phyloP scores from a whole-genome alignment of 805 yeast genomes.

The Zygosaccharomyces siamensis region DNA sequence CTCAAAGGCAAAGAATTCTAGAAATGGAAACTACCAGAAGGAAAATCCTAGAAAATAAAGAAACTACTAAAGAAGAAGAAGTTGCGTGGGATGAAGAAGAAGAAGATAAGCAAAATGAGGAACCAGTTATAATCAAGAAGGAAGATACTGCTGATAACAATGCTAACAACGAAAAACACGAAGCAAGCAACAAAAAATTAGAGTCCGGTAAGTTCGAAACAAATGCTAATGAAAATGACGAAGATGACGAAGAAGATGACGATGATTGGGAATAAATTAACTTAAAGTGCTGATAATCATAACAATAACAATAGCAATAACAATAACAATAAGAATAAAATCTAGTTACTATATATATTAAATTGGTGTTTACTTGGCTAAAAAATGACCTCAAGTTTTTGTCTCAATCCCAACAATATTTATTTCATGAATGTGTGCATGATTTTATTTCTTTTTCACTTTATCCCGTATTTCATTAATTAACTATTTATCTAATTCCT shows the following conservation, averaged over 20 bases:
- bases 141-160: slow-evolving; percentile 14
- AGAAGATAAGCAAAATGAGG: slow-evolving; percentile 25
- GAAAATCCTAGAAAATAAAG: slow-evolving; percentile 46
- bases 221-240: slow-evolving; percentile 25
- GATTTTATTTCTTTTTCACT: background rate
- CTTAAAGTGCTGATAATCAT: background rate
- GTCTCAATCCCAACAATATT: background rate
- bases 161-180: background rate
- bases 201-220: slow-evolving; percentile 7
- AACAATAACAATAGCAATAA: background rate
- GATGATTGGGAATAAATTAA: slow-evolving; percentile 55
- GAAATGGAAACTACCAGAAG: slow-evolving; percentile 64
- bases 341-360: background rate
- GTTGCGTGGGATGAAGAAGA: slow-evolving; percentile 38
- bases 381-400: background rate
- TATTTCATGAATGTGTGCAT: slow-evolving; percentile 1
- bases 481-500: background rate
- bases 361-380: slow-evolving; percentile 2
- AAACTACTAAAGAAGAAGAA: slow-evolving; percentile 30
- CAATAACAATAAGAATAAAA: no score
- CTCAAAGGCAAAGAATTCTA: slow-evolving; percentile 47
- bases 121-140: slow-evolving; percentile 14
- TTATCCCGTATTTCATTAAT: background rate
- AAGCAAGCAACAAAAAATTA: slow-evolving; percentile 6
- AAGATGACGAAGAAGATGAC: slow-evolving; percentile 42